Percentiles rank a stretch among this genome's conserved stretches.
These are phyloP conservation scores for Papiliotrema laurentii DNA, from an alignment of 1,284 basidiomycete genomes.

Conservation along the genomic window DNA sequence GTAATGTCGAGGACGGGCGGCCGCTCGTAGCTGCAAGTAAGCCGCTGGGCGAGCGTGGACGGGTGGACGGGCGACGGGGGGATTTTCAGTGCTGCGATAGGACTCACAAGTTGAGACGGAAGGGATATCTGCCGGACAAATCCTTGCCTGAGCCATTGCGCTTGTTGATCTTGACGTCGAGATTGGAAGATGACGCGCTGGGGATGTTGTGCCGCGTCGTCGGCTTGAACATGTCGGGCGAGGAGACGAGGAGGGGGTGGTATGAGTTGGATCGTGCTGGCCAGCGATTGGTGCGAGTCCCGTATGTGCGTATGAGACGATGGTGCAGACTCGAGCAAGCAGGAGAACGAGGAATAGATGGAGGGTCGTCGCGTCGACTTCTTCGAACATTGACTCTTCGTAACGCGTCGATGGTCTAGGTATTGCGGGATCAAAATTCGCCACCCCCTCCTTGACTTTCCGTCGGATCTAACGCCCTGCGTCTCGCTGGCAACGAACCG, in stretches of 20 bases:
- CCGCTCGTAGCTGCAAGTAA: constrained; percentile 64
- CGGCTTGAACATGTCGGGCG: constrained; percentile 47
- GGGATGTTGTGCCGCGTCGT: constrained; percentile 25
- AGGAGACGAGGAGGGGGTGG: too few relatives aligned
- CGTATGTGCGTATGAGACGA: too few relatives aligned
- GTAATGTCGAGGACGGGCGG: constrained; percentile 87
- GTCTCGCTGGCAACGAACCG: not conserved
- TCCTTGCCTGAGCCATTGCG: constrained; percentile 17
- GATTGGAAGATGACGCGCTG: constrained; percentile 10
- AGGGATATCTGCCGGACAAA: constrained; percentile 53
- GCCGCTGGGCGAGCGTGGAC: not conserved
- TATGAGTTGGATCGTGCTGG: too few relatives aligned
- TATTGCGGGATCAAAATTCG: not conserved
- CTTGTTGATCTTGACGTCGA: constrained; percentile 41
- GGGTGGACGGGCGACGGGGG: not conserved
- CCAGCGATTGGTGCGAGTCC: too few relatives aligned
- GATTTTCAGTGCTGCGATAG: too few relatives aligned
- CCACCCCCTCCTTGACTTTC: not conserved
- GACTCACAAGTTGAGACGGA: constrained; percentile 71
- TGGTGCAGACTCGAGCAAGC: too few relatives aligned
- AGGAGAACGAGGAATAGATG: too few relatives aligned
- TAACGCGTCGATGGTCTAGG: too few relatives aligned
- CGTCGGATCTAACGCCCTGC: not conserved
- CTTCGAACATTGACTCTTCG: too few relatives aligned
- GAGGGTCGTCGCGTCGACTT: too few relatives aligned